phyloP scores from a whole-genome alignment of 2,329 filamentous ascomycete genomes.

The Paracamarosporium sp. region DNA sequence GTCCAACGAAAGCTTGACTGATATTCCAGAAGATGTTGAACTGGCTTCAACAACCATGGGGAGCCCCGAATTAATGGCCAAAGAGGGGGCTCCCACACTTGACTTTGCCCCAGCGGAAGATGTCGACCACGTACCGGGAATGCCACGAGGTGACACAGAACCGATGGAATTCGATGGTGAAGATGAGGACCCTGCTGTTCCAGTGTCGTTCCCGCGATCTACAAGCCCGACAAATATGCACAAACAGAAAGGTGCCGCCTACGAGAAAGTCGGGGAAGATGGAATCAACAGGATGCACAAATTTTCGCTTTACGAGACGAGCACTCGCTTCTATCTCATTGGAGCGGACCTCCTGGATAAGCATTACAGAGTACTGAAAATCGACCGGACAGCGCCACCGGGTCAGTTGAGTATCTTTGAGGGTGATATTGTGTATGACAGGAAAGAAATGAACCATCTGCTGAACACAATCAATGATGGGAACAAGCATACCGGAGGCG shows the following conservation, averaged over 20 bases:
- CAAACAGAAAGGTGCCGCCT: constrained; percentile 46
- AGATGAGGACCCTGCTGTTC: constrained; percentile 49
- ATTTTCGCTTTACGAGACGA: constrained; percentile 97
- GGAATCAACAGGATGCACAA: constrained; percentile 77
- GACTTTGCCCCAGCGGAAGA: constrained; percentile 41
- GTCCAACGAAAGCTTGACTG: constrained; percentile 33
- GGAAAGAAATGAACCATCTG: constrained; percentile 91
- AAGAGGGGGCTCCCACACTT: constrained; percentile 30
- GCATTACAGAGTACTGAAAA: constrained; percentile 90
- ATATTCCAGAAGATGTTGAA: constrained; percentile 35
- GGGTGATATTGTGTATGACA: constrained; percentile 93
- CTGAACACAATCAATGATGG: constrained; percentile 94
- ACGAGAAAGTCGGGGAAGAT: constrained; percentile 51
- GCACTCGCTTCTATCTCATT: constrained; percentile 90
- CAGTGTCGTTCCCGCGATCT: constrained; percentile 47
- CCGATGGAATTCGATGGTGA: constrained; percentile 48
- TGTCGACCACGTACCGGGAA: constrained; percentile 37
- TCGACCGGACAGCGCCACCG: constrained; percentile 84
- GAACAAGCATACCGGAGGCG: constrained; percentile 86
- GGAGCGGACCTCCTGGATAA: constrained; percentile 90
- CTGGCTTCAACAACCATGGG: constrained; percentile 30
- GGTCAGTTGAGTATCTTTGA: constrained; percentile 85
- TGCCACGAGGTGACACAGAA: constrained; percentile 36
- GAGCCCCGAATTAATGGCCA: constrained; percentile 30
- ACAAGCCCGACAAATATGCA: constrained; percentile 48